Base-by-base conservation (phyloP, 2,329 filamentous ascomycete species). In the Colletotrichum sp. region DNA sequence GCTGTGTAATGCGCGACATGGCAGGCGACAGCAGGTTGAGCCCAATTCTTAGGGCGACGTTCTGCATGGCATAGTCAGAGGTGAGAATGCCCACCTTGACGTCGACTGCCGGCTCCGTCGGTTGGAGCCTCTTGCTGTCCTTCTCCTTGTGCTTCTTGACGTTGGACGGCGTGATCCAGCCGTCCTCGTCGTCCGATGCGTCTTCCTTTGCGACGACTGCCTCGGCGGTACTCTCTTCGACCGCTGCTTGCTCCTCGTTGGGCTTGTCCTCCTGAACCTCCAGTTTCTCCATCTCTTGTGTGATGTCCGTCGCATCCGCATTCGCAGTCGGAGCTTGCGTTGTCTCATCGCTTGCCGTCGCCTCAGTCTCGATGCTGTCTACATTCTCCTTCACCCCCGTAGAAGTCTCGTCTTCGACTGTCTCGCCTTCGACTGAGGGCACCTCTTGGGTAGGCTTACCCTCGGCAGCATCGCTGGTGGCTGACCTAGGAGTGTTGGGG, bases 21-120 rank as follows among this genome's bases (percentile, higher is more conserved):
- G 92, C 90, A 1, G 95, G 91, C 1, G 96, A 96, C 74, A 98
- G 90, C 13, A 98, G 91, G 82, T 97, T 95, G 69, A 99, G 91
- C 86, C 98, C 98, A 88, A 98, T 97, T 79, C 97, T 95, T 6
- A 99, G 90, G 3, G 97, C 91, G 9, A 98, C 96, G 83, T 98
- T 98, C 87, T 98, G 96, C 95, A 99, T 98, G 71, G 97, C 96
- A 85, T 95, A 98, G 87, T 99, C 97, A 71, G 94, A 96, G 2
- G 97, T 98, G 82, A 98, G 93, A 60, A 96, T 93, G n/a, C 96
- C 96, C 18, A 95, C 95, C 84, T 97, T 93, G 79, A 98, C 93
- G 15, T 91, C 92, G 77, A 91, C 91, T 24, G 87, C 83, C 2
- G 87, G 84, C 8, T 85, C 79, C n/a, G 75, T 77, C 28, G 79